Conservation (phyloP, 495 filamentous ascomycete genomes). For the Xylaria curta region DNA sequence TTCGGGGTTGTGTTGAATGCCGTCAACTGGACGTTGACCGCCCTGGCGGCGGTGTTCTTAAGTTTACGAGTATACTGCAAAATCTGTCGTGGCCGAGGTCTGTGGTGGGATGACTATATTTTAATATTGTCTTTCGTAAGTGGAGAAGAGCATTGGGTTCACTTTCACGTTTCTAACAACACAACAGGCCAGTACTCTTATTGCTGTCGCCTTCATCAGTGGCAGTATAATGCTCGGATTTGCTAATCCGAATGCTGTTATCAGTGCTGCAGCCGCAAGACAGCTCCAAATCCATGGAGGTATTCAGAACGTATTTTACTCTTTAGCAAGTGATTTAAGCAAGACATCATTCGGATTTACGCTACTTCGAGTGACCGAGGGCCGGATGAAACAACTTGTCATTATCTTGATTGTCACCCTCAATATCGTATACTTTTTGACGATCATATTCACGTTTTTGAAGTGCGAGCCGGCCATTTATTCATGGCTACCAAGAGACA, state of each 20-base stretch:
- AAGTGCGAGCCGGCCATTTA: constrained; percentile 45
- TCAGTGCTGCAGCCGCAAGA: constrained; percentile 16
- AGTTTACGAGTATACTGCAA: constrained; percentile 42
- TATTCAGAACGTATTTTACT: constrained; percentile 36
- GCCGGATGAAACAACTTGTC: constrained; percentile 39
- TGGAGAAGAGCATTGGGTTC: not conserved
- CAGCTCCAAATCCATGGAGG: constrained; percentile 35
- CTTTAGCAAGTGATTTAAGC: constrained; percentile 35
- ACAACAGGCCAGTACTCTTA: constrained; percentile 1
- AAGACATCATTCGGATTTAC: constrained; percentile 48
- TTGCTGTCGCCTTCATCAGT: constrained; percentile 33
- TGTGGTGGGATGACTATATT: constrained; percentile 47
- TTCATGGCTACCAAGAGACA: constrained; percentile 38
- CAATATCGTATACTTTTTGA: constrained; percentile 47
- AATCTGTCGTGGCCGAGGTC: constrained; percentile 32
- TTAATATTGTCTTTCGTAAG: constrained; percentile 50
- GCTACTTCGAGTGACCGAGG: constrained; percentile 41
- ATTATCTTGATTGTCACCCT: constrained; percentile 43
- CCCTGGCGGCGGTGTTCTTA: constrained; percentile 41
- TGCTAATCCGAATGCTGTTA: constrained; percentile 26
- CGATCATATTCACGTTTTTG: constrained; percentile 48
- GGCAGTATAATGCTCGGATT: constrained; percentile 32
- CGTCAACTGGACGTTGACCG: constrained; percentile 44
- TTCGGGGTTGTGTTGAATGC: constrained; percentile 43
- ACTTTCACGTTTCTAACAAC: not conserved